Conservation (phyloP, 2,329 filamentous ascomycete species). For the Aschersonia sp. region DNA sequence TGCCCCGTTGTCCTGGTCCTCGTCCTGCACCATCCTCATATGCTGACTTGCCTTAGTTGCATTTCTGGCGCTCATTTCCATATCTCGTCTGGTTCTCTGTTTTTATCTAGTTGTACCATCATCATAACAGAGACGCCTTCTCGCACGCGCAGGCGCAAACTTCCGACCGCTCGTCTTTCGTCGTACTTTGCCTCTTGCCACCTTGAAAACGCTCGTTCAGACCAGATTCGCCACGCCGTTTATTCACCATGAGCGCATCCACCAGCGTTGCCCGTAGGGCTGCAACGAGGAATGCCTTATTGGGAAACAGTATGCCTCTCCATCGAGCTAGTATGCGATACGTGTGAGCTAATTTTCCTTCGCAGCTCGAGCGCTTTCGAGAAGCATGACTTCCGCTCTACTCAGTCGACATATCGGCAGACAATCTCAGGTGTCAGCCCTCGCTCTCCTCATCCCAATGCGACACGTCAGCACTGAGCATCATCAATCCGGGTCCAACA, state of each 20-base stretch:
- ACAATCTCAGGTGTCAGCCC: conserved; percentile 31
- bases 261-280: conserved; percentile 40
- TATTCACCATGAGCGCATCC: conserved; percentile 36
- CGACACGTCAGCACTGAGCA: conserved; percentile 45
- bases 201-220: no score
- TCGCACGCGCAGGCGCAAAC: neutral
- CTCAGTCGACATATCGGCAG: conserved; percentile 31
- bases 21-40: no score
- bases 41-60: neutral
- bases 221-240: neutral
- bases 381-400: conserved; percentile 29
- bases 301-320: conserved; percentile 27
- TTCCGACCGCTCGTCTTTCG: neutral
- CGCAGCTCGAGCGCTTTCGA: conserved; percentile 30
- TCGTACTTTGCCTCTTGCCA: no score
- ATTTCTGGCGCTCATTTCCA: neutral
- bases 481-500: conserved; percentile 34
- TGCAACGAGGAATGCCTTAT: conserved; percentile 35
- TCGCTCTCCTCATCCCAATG: conserved; percentile 42
- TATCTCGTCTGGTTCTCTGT: neutral
- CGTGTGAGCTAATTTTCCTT: neutral
- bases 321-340: neutral
- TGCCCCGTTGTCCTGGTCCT: neutral
- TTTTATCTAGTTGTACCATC: neutral
- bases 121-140: neutral